A percentile compares a stretch with the other conserved stretches of the same genome.
phyloP scores from a whole-genome alignment of 495 filamentous ascomycete genomes.

The Podospora sp. region DNA sequence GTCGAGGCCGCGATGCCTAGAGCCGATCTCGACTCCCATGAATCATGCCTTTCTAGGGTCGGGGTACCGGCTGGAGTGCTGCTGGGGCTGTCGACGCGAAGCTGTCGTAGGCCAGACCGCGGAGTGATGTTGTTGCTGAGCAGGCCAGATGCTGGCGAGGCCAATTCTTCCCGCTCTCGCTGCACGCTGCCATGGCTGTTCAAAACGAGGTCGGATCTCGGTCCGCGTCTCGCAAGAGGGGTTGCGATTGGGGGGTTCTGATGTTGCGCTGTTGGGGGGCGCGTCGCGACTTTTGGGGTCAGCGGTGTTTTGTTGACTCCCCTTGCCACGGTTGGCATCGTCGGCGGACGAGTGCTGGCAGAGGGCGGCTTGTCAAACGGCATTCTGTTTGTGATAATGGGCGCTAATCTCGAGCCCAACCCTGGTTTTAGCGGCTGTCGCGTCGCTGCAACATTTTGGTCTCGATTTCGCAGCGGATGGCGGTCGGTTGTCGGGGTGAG shows the following conservation, averaged over 20 bases:
- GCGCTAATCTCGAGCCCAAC: conserved; percentile 31
- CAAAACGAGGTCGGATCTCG: conserved; percentile 14
- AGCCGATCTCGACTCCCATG: conserved; percentile 43
- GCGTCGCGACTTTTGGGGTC: conserved; percentile 50
- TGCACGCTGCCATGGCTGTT: conserved; percentile 20
- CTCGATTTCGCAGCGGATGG: conserved; percentile 36
- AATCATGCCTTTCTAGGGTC: conserved; percentile 45
- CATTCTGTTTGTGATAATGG: conserved; percentile 33
- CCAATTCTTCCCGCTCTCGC: conserved; percentile 30
- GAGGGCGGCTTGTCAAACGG: conserved; percentile 33
- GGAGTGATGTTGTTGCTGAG: conserved; percentile 70
- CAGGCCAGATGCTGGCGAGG: conserved; percentile 55
- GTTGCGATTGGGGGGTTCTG: conserved; percentile 39
- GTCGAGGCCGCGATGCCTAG: conserved; percentile 37
- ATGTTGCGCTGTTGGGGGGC: conserved; percentile 31
- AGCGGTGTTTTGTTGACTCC: conserved; percentile 44
- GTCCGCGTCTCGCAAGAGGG: conserved; percentile 36
- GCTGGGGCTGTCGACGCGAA: conserved; percentile 64
- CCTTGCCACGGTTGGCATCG: conserved; percentile 46
- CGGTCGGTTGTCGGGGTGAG: conserved; percentile 16
- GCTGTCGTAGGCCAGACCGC: conserved; percentile 67
- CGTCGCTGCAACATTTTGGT: conserved; percentile 48
- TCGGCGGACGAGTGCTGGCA: conserved; percentile 37
- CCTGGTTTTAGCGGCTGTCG: conserved; percentile 37
- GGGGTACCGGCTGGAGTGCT: conserved; percentile 63